Base-by-base conservation (phyloP, 1,284 basidiomycete species). In the Naganishia liquefaciens region DNA sequence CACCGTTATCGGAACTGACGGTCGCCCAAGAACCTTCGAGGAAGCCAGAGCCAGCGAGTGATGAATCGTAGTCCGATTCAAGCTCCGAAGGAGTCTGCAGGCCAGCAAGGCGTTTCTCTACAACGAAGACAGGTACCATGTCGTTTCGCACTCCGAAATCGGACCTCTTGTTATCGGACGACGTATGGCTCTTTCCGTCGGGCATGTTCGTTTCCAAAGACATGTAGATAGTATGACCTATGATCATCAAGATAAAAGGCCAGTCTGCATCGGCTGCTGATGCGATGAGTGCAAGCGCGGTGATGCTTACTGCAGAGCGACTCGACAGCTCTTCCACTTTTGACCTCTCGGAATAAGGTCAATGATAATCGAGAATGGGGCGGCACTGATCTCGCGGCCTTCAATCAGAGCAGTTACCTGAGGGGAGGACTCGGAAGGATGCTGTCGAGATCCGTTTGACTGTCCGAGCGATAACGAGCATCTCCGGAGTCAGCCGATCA, bases 21-120 rank as follows among this genome's bases (percentile, higher is more conserved):
- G 55, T 60, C 4, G 55, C 55, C 55, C 55, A 60, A 6, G 55
- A 60, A 5, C 55, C 55, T 49, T 60, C 55, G 30, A 60, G 46
- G 21, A 49, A 33, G 13, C 46, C 37, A 5, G 15, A 28, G 30
- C 46, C 46, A 4, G 30, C 4, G 9, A 33, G 49, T 10, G 55
- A 60, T 2, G 33, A 11, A 23, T 33, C 55, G 15, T 49, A 27
- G 19, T 60, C 55, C 23, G 46, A 25, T 5, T 60, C 55, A 17
- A 25, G 11, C 19, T 49, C 30, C 46, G 25, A 49, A 17, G 46
- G 46, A 13, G 46, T 33, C 13, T 37, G 15, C n/a, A 25, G 2
- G 46, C 21, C 21, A 11, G 46, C 23, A 40, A 19, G 17, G 23
- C 21, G 21, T 17, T 15, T 33, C 25, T 46, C 33, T n/a, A 21